A percentile compares a stretch with the other conserved stretches of the same genome.
phyloP scores from a whole-genome alignment of 2,329 filamentous ascomycete species.

The Blumeriella jaapii region DNA sequence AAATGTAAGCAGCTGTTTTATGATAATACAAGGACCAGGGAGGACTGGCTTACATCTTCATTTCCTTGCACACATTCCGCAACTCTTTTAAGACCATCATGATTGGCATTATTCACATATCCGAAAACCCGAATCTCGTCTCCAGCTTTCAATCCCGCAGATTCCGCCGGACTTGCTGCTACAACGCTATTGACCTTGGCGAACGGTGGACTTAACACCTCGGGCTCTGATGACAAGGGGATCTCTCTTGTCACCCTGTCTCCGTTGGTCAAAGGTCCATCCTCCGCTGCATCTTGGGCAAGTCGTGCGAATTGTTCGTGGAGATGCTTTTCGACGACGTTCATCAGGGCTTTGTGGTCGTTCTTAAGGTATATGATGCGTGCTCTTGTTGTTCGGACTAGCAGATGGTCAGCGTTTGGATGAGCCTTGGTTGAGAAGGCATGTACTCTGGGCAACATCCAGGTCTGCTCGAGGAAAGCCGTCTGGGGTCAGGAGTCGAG shows the following conservation, averaged over 20 bases:
- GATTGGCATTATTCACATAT: slow-evolving; percentile 69
- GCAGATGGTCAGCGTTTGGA: slow-evolving; percentile 8
- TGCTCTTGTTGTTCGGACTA: slow-evolving; percentile 85
- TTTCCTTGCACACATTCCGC: slow-evolving; percentile 84
- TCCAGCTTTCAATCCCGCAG: slow-evolving; percentile 67
- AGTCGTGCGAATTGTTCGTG: slow-evolving; percentile 79
- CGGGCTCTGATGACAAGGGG: slow-evolving; percentile 27
- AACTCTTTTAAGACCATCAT: slow-evolving; percentile 75
- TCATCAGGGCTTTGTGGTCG: slow-evolving; percentile 87
- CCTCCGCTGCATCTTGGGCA: slow-evolving; percentile 30
- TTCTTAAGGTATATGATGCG: slow-evolving; percentile 84
- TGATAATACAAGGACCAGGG: neutral
- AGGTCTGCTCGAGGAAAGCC: slow-evolving; percentile 89
- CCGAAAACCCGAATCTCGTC: slow-evolving; percentile 82
- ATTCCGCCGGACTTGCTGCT: slow-evolving; percentile 65
- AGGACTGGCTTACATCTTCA: slow-evolving; percentile 56
- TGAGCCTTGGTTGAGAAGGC: slow-evolving; percentile 4
- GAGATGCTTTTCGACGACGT: slow-evolving; percentile 69
- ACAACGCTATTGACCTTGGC: slow-evolving; percentile 83
- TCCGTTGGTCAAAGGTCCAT: slow-evolving; percentile 17
- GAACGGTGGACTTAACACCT: slow-evolving; percentile 51
- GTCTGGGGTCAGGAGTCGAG: slow-evolving; percentile 73
- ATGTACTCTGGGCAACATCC: slow-evolving; percentile 82
- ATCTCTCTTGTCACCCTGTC: slow-evolving; percentile 19
- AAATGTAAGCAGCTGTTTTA: slow-evolving; percentile 9